Conservation (phyloP, 164 flowering plant genomes). For the Paratinospora sagittata region DNA sequence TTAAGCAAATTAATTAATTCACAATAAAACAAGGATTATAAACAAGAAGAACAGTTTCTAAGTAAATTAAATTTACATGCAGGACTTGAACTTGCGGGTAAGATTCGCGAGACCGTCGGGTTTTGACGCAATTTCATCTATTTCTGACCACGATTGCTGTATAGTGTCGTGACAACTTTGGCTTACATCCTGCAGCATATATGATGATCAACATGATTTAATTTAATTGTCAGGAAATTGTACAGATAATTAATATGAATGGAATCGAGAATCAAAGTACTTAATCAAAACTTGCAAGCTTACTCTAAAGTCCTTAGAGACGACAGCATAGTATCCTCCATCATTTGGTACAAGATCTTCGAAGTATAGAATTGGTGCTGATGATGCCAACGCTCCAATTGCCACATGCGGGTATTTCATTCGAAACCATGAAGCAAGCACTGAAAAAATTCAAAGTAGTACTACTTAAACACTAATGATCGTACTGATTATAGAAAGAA, state of each 20-base stretch:
- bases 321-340: background rate
- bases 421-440: constrained; percentile 8
- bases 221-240: background rate
- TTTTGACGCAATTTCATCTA: constrained; percentile 4
- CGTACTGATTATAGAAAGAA: too few species aligned
- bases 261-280: too few species aligned
- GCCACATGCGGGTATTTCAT: constrained; percentile 10
- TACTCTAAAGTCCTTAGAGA: constrained; percentile 8
- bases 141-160: constrained; percentile 5
- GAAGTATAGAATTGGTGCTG: constrained; percentile 11
- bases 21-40: background rate
- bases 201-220: background rate
- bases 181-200: constrained; percentile 4
- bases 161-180: constrained; percentile 10
- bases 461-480: too few species aligned
- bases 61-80: too few species aligned
- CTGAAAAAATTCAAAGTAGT: too few species aligned
- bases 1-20: background rate
- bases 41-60: too few species aligned
- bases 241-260: too few species aligned
- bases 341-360: background rate
- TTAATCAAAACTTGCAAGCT: background rate
- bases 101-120: constrained; percentile 39
- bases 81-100: constrained; percentile 40
- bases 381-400: constrained; percentile 7